These are phyloP conservation scores for Loxodes magnus DNA, from an alignment of 73 alveolate species.

Conservation along the genomic window DNA sequence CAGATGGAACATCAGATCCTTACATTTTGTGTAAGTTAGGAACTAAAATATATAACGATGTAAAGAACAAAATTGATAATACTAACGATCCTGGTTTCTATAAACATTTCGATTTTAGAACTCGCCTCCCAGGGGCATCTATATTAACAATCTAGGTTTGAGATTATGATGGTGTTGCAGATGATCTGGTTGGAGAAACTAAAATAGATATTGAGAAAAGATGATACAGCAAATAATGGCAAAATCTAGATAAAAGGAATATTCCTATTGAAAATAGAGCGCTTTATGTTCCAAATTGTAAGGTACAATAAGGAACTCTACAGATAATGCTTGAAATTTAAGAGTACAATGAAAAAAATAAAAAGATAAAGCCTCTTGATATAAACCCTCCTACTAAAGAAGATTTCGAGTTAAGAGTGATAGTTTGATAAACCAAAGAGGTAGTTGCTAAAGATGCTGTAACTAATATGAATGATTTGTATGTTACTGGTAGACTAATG, in stretches of 20 bases:
- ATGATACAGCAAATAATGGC: conserved; percentile 62
- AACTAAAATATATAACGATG: conserved; percentile 15
- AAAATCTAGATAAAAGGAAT: conserved; percentile 43
- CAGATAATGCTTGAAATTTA: conserved; percentile 72
- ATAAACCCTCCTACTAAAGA: conserved; percentile 17
- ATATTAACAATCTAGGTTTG: conserved; percentile 40
- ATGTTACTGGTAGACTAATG: too few species aligned
- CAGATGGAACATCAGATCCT: conserved; percentile 56
- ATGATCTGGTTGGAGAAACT: conserved; percentile 78
- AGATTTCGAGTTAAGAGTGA: conserved; percentile 14
- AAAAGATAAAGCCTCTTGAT: background rate
- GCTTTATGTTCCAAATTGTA: conserved; percentile 49
- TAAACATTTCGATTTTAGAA: conserved; percentile 39
- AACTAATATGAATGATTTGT: too few species aligned
- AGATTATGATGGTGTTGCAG: conserved; percentile 68
- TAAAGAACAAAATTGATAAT: conserved; percentile 14
- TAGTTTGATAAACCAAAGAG: too few species aligned
- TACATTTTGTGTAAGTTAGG: conserved; percentile 54
- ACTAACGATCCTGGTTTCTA: conserved; percentile 36
- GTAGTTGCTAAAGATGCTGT: too few species aligned
- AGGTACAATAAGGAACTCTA: conserved; percentile 46
- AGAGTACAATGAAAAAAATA: conserved; percentile 10
- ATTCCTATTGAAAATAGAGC: conserved; percentile 74
- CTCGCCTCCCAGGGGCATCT: conserved; percentile 52
- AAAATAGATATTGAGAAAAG: conserved; percentile 73